Evolutionary conservation across 108 stramenopile genomes (phyloP).

Genomic region (Cyclostephanos invisitatus): DNA sequence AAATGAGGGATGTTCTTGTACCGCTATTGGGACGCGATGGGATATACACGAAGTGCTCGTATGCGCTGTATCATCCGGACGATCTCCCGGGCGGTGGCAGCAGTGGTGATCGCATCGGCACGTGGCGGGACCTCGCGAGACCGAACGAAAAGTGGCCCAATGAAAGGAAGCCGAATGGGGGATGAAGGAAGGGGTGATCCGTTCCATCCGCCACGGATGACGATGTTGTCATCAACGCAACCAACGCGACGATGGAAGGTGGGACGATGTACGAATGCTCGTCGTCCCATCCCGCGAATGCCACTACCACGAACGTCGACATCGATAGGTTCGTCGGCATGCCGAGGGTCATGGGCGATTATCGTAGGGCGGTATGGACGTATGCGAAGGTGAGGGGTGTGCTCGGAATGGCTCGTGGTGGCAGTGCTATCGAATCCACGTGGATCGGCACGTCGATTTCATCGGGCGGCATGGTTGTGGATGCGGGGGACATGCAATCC

Average conservation of each 20-base stretch:
- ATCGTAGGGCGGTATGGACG: constrained; percentile 56
- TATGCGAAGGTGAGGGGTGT: constrained; percentile 34
- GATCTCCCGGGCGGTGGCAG: no score
- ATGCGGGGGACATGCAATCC: constrained; percentile 48
- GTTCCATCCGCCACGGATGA: no score
- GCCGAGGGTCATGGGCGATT: constrained; percentile 72
- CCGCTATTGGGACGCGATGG: neutral
- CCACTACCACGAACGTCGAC: constrained; percentile 29
- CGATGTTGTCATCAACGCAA: no score
- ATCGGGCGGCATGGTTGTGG: no score
- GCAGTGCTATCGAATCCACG: constrained; percentile 22
- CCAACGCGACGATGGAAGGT: no score
- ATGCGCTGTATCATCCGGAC: constrained; percentile 64
- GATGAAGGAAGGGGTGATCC: no score
- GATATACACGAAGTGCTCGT: constrained; percentile 39
- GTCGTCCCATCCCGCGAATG: no score
- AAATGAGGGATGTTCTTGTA: constrained; percentile 23
- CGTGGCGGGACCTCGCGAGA: constrained; percentile 52
- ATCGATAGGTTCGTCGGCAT: constrained; percentile 51
- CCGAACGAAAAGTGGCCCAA: constrained; percentile 51
- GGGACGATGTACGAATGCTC: neutral
- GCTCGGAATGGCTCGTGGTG: no score
- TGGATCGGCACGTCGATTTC: constrained; percentile 7
- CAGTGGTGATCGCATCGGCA: constrained; percentile 9
- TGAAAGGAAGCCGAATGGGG: constrained; percentile 27